Base-by-base conservation (phyloP, 106 monocot species). In the Acorus calamus region DNA sequence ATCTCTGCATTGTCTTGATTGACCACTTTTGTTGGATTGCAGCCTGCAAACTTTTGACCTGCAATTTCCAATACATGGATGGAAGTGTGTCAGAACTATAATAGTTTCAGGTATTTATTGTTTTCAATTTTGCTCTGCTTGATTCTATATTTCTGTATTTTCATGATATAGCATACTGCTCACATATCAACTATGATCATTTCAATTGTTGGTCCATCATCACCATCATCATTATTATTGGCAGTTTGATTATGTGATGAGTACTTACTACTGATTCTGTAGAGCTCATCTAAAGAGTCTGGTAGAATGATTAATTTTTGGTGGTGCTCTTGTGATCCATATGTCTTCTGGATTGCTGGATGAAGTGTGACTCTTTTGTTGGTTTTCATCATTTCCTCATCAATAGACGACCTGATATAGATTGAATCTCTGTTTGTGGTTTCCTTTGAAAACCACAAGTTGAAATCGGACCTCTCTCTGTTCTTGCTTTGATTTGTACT, bases 301-400 rank as follows among this genome's bases (percentile, higher is more conserved):
- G 85, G 85, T 56, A 81, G 55, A 48, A 68, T 74, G 73, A 85
- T 81, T 52, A 85, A 56, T 66, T 85, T 85, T 49, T 71, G 71
- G 11, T 57, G 62, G 9, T 78, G 67, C 56, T 60, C 60, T 53
- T 44, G 53, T 47, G 65, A 52, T 49, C 11, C 56, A 57, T 55
- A 6, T 54, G 65, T 53, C 28, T 49, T 70, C 52, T 46, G 10
- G 28, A 49, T 44, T 62, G 49, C 47, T 58, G 71, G 68, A 45
- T 81, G 74, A 63, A 85, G 69, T 4, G 71, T 78, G 59, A 85
- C 78, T 66, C 85, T 85, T 75, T 55, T 81, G 45, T 47, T 61
- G 13, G 11, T 50, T 41, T 9, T 10, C 64, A 51, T 56, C 14
- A 8, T 42, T 52, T 8, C 7, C 48, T 68, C 28, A 28, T 28